Percentiles rank a stretch among this genome's conserved stretches.
phyloP scores from a whole-genome alignment of 352 stramenopile genomes.

The Elongisporangium undulatum region DNA sequence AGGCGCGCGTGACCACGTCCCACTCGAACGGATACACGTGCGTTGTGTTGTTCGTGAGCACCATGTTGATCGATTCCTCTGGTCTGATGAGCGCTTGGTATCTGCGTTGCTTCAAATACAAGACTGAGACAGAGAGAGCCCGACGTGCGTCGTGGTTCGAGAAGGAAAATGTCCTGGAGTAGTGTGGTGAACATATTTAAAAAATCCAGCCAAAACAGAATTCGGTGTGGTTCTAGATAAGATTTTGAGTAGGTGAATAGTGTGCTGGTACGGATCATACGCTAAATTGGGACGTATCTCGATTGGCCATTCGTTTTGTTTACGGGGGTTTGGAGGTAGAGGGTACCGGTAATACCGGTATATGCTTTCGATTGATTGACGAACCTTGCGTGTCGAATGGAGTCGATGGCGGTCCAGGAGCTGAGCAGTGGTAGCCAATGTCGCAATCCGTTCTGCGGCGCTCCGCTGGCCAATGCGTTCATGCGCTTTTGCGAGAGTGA shows the following conservation, averaged over 20 bases:
- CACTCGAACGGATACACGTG: conserved; percentile 81
- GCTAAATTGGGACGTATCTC: neutral
- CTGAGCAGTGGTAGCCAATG: neutral
- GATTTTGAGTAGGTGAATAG: neutral
- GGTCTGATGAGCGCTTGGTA: neutral
- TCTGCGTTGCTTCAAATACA: neutral
- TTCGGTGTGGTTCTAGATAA: neutral
- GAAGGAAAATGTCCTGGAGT: neutral
- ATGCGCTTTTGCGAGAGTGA: neutral
- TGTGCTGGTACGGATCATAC: neutral
- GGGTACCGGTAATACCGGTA: neutral
- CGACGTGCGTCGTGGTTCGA: neutral
- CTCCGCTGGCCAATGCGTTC: neutral
- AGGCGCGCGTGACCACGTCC: conserved; percentile 81
- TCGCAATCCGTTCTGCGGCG: neutral
- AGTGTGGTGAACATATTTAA: neutral
- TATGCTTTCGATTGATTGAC: neutral
- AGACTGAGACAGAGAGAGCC: neutral
- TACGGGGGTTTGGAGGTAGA: neutral
- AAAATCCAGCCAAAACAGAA: no score
- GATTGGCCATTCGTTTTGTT: neutral
- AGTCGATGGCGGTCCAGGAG: neutral
- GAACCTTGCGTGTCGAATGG: neutral
- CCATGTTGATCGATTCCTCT: conserved; percentile 30
- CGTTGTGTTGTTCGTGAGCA: conserved; percentile 67